phyloP scores from a whole-genome alignment of 2,329 filamentous ascomycete genomes.

The Pseudogymnoascus sp. region DNA sequence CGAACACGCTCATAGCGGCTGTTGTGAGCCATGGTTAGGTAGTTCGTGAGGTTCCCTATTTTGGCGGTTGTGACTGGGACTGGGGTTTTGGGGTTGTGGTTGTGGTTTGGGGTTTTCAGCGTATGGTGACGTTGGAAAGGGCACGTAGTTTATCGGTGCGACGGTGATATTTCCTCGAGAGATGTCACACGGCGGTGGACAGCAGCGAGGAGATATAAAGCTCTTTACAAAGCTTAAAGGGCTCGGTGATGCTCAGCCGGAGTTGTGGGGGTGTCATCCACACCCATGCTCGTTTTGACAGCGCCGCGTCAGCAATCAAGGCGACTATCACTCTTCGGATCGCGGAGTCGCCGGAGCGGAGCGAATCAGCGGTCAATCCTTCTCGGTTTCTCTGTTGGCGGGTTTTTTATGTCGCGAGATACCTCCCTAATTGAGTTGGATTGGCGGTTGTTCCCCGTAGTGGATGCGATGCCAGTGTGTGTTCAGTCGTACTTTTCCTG shows the following conservation, averaged over 20 bases:
- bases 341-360: not conserved
- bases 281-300: not conserved
- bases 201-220: not conserved
- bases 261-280: not conserved
- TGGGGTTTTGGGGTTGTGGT: not conserved
- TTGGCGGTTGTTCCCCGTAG: not conserved
- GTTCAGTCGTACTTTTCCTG: not conserved
- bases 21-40: slow-evolving; percentile 1
- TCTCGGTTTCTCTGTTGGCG: not conserved
- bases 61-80: not conserved
- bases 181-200: not conserved
- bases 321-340: not conserved
- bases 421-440: not conserved
- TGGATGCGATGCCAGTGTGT: not conserved
- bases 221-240: not conserved
- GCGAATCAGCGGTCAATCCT: not conserved
- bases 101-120: not conserved
- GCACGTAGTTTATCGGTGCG: not conserved
- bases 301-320: slow-evolving; percentile 1
- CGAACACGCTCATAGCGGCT: not conserved
- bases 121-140: not conserved
- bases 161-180: not conserved
- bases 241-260: not conserved
- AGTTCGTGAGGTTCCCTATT: not conserved
- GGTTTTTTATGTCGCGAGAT: not conserved